A percentile compares a stretch with the other conserved stretches of the same genome.
Conservation (phyloP, 306 rosid genomes). For the Quercus engelmannii region DNA sequence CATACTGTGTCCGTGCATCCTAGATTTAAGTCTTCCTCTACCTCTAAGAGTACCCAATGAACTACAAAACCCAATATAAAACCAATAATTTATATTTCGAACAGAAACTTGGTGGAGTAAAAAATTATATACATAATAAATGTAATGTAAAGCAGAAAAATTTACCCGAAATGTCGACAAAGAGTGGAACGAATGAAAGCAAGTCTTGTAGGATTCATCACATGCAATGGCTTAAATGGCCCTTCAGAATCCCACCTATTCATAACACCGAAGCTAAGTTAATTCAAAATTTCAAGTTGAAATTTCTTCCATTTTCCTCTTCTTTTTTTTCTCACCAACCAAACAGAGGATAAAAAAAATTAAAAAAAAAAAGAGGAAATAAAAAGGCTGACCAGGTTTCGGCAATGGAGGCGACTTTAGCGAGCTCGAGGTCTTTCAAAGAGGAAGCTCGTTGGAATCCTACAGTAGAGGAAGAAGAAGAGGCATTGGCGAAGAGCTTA, state of each 20-base stretch:
- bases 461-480: not conserved
- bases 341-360: not conserved
- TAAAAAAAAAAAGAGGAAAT: not conserved
- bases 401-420: conserved; percentile 69
- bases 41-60: too few relatives aligned
- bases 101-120: too few relatives aligned
- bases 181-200: conserved; percentile 80
- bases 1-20: too few relatives aligned
- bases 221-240: conserved; percentile 88
- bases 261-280: not conserved
- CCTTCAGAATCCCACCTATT: conserved; percentile 97
- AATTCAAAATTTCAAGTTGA: too few relatives aligned
- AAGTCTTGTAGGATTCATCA: conserved; percentile 83
- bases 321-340: not conserved
- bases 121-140: too few relatives aligned
- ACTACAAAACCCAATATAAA: too few relatives aligned
- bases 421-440: conserved; percentile 58
- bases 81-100: too few relatives aligned
- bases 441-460: conserved; percentile 34
- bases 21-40: too few relatives aligned
- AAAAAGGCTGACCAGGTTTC: conserved; percentile 62
- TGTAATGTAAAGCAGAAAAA: not conserved
- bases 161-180: conserved; percentile 76
- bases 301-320: not conserved
- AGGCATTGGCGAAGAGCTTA: conserved; percentile 43